These are phyloP conservation scores for Xerocomus brunneocitrinus DNA, from an alignment of 768 basidiomycete species.

Conservation along the genomic window DNA sequence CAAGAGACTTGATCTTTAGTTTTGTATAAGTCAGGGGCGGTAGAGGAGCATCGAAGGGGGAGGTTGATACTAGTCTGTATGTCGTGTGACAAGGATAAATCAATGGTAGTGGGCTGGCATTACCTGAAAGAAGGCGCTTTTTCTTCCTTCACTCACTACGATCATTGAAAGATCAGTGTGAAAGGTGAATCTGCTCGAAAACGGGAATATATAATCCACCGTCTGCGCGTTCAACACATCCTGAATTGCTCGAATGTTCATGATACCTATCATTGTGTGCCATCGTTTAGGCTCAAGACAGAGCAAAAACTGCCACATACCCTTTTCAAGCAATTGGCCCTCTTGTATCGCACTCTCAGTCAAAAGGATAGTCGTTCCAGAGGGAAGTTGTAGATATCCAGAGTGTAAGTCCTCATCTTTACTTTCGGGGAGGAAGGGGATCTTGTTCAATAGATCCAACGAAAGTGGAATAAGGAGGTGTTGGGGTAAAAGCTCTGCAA, in stretches of 20 bases:
- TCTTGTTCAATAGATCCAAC: constrained; percentile 55
- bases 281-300: neutral
- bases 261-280: constrained; percentile 41
- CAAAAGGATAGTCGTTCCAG: constrained; percentile 54
- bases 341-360: constrained; percentile 67
- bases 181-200: constrained; percentile 60
- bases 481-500: constrained; percentile 57
- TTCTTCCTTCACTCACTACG: constrained; percentile 56
- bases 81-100: neutral
- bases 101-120: neutral
- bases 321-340: constrained; percentile 55
- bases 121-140: constrained; percentile 73
- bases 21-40: constrained; percentile 46
- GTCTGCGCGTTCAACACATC: constrained; percentile 61
- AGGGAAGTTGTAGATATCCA: constrained; percentile 69
- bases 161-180: constrained; percentile 69
- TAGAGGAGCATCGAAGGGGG: constrained; percentile 38
- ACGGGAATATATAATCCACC: constrained; percentile 73
- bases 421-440: constrained; percentile 56
- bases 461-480: constrained; percentile 56
- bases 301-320: constrained; percentile 17
- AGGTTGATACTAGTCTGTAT: constrained; percentile 57
- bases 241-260: constrained; percentile 61
- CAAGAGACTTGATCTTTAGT: constrained; percentile 36
- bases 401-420: constrained; percentile 71